These are phyloP conservation scores for Tuber umbilicatum DNA, from an alignment of 495 filamentous ascomycete species.

Conservation along the genomic window DNA sequence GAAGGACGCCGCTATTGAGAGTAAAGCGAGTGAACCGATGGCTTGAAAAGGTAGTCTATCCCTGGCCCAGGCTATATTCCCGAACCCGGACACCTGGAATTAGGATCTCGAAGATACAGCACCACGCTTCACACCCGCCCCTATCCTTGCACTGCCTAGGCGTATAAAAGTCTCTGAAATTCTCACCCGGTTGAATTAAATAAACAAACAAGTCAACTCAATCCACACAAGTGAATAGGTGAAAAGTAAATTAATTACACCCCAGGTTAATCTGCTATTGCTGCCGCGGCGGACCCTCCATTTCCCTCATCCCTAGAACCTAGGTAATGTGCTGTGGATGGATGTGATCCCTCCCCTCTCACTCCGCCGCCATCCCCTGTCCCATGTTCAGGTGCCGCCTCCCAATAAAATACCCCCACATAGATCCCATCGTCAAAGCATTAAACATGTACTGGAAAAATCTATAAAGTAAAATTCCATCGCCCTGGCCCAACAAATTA, in stretches of 20 bases:
- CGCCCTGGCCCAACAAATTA: background rate
- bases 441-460: background rate
- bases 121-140: background rate
- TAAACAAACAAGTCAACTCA: background rate
- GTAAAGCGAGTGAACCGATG: background rate
- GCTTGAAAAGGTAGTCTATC: background rate
- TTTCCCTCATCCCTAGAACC: background rate
- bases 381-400: background rate
- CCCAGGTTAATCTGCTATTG: background rate
- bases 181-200: background rate
- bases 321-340: background rate
- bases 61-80: background rate
- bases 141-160: background rate
- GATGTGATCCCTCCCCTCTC: background rate
- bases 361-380: background rate
- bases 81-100: background rate
- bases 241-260: background rate
- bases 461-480: background rate
- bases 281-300: background rate
- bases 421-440: background rate
- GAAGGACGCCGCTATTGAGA: constrained; percentile 33
- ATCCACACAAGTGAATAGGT: background rate
- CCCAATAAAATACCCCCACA: background rate
- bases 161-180: background rate
- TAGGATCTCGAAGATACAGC: background rate